Conservation (phyloP, 2,329 filamentous ascomycete species). For the Cordyceps farinosa region DNA sequence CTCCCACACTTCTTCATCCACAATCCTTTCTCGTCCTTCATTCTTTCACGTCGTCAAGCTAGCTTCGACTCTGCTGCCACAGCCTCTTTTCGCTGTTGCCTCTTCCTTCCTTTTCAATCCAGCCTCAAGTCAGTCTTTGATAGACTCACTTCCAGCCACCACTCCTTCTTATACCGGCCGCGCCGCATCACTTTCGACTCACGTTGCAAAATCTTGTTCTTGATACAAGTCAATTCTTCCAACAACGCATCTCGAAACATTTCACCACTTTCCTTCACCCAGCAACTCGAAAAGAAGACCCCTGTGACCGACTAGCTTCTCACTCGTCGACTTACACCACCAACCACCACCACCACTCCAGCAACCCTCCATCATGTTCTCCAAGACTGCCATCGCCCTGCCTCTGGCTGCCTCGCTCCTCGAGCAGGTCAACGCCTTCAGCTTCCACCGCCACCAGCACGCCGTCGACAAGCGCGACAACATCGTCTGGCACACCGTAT, state of each 20-base stretch:
- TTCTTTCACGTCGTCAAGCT: conserved; percentile 20
- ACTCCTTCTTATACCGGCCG: conserved; percentile 36
- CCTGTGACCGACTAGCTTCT: not conserved
- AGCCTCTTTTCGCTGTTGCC: conserved; percentile 35
- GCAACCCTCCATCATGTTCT: conserved; percentile 36
- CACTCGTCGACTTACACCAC: conserved; percentile 8
- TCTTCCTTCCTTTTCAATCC: conserved; percentile 11
- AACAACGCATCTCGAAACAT: conserved; percentile 5
- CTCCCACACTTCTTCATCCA: conserved; percentile 24
- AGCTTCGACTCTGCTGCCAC: conserved; percentile 27
- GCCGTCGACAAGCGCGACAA: conserved; percentile 32
- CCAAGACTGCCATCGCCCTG: conserved; percentile 38
- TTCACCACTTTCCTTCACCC: conserved; percentile 8
- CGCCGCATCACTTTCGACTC: conserved; percentile 20
- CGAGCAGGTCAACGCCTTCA: conserved; percentile 41
- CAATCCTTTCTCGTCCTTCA: conserved; percentile 21
- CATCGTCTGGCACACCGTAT: conserved; percentile 30
- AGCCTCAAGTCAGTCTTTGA: conserved; percentile 45
- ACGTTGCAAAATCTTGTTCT: not conserved
- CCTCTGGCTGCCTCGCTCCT: conserved; percentile 42
- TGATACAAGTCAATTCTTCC: not conserved
- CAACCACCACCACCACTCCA: not conserved
- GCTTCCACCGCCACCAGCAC: conserved; percentile 41
- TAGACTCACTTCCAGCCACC: conserved; percentile 37
- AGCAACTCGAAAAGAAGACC: conserved; percentile 6